phyloP scores from a whole-genome alignment of 2,329 filamentous ascomycete genomes.

The Colletotrichum siamense region DNA sequence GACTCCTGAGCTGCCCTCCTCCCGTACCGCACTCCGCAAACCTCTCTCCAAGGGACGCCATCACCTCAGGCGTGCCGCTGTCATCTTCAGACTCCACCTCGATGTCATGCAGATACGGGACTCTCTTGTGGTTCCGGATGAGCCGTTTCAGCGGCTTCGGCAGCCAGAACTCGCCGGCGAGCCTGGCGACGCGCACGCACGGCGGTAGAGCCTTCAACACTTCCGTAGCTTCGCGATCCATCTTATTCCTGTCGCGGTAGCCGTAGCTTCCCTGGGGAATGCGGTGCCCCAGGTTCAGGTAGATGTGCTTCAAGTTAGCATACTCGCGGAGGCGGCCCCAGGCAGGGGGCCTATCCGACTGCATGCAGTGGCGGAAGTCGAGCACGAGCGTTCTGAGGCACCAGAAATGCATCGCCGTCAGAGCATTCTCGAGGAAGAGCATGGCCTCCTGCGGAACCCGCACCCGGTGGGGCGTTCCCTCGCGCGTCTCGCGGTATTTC shows the following conservation, averaged over 20 bases:
- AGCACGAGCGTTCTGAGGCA: background rate
- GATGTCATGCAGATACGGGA: background rate
- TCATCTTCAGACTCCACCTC: background rate
- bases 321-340: background rate
- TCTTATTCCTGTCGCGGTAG: background rate
- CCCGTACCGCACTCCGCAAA: background rate
- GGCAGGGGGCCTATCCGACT: background rate
- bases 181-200: background rate
- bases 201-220: background rate
- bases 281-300: background rate
- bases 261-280: background rate
- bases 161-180: background rate
- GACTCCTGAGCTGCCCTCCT: background rate
- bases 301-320: background rate
- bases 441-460: background rate
- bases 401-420: background rate
- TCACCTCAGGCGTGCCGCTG: rapidly evolving
- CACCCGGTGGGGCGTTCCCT: background rate
- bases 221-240: background rate
- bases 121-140: background rate
- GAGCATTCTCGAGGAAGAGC: background rate
- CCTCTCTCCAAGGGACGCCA: background rate
- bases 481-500: background rate
- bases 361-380: background rate
- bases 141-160: background rate